phyloP scores from a whole-genome alignment of 768 basidiomycete species.

The Gloeopeniophorella convolvens region DNA sequence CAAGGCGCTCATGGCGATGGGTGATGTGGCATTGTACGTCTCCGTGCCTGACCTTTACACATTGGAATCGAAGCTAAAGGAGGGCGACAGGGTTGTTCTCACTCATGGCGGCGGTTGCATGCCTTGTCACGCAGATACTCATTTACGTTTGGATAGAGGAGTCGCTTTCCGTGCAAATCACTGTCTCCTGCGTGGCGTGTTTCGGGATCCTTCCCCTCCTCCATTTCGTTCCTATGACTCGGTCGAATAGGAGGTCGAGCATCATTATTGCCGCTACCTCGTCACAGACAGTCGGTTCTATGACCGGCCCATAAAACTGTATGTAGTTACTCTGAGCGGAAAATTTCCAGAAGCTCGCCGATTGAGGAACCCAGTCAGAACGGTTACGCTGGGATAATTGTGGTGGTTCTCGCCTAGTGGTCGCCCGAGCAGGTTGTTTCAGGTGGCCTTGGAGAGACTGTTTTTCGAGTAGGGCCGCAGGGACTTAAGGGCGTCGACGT shows the following conservation, averaged over 20 bases:
- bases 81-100: slow-evolving; percentile 3
- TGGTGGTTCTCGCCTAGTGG: too few species aligned
- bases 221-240: slow-evolving; percentile 4
- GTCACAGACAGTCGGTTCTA: slow-evolving; percentile 1
- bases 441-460: too few species aligned
- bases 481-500: too few species aligned
- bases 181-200: slow-evolving; percentile 2
- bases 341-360: too few species aligned
- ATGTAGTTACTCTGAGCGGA: background rate
- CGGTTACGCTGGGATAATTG: too few species aligned
- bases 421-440: too few species aligned
- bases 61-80: background rate
- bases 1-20: slow-evolving; percentile 12
- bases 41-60: background rate
- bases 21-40: slow-evolving; percentile 14
- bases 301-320: background rate
- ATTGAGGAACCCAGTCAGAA: too few species aligned
- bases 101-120: slow-evolving; percentile 3
- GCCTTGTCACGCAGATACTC: slow-evolving; percentile 1
- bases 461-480: too few species aligned
- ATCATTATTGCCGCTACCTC: background rate
- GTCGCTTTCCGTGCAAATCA: background rate
- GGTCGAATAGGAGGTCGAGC: slow-evolving; percentile 3
- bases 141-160: slow-evolving; percentile 13
- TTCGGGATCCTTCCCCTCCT: slow-evolving; percentile 9